Evolutionary conservation across 306 rosid genomes (phyloP).

Genomic region (Pyrus communis): DNA sequence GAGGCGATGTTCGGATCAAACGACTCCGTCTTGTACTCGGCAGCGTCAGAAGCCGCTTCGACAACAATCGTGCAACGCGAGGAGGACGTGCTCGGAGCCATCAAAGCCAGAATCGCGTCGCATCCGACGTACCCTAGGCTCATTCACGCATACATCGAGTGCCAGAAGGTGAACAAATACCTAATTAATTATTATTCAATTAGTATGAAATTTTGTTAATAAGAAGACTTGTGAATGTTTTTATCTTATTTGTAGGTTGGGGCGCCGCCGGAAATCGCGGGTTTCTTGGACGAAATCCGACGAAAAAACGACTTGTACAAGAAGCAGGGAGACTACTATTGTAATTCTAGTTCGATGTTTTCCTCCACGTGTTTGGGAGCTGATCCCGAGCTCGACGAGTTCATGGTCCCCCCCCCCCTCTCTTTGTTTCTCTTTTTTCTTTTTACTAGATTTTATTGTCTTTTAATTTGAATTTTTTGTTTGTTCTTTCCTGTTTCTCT

Average conservation of each 20-base stretch:
- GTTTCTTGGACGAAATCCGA: constrained; percentile 73
- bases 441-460: not conserved
- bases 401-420: constrained; percentile 70
- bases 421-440: not conserved
- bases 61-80: constrained; percentile 30
- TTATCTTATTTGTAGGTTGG: constrained; percentile 47
- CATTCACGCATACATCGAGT: constrained; percentile 83
- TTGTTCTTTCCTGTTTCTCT: not conserved
- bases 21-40: constrained; percentile 52
- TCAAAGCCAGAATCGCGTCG: constrained; percentile 81
- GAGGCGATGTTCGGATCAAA: constrained; percentile 79
- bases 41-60: constrained; percentile 35
- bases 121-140: constrained; percentile 87
- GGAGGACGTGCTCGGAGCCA: constrained; percentile 39
- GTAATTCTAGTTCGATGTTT: not conserved
- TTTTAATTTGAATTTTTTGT: not conserved
- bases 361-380: constrained; percentile 82
- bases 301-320: constrained; percentile 54
- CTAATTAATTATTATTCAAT: not conserved
- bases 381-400: constrained; percentile 99
- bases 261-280: constrained; percentile 85
- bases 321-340: constrained; percentile 18
- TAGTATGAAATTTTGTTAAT: not conserved
- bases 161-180: constrained; percentile 64
- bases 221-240: not conserved